Base-by-base conservation (phyloP, 495 filamentous ascomycete genomes). In the Niebla homalea region DNA sequence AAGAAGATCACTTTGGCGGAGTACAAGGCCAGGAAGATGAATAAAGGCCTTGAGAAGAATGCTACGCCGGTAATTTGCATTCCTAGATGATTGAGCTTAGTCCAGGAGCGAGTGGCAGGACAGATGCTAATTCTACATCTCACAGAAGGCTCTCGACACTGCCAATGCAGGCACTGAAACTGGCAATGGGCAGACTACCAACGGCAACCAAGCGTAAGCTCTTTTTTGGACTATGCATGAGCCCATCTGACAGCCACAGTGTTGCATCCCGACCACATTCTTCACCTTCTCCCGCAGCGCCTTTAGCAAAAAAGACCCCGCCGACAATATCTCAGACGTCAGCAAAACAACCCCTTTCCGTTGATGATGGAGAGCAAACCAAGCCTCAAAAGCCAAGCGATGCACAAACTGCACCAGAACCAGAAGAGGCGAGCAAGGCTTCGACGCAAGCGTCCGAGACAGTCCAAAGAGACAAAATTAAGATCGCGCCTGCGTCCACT, bases 1-100 rank as follows among this genome's bases (percentile, higher is more conserved):
- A 75, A 72, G 60, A 75, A 73, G 53, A 75, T 75, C 43, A 73
- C 62, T 39, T 50, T 77, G 16, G 68, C 63, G 36, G 70, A 75
- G 45, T 77, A 75, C 59, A 73, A 70, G 54, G 66, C 62, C 40
- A 71, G 71, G 50, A 47, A 49, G 12, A 46, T 40, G 11, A 53
- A 46, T 25, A 53, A 56, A 43, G 36, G 40, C 46, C 23, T 36
- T 46, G 65, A 65, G 47, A 70, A 60, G 29, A 60, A 50, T 25
- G 63, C 63, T 16, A 32, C 53, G 1, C 16, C 48, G 4, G 41
- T 18, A 29, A 42, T 52, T 14, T 40, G 37, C 18, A 58, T 23
- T 19, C 57, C 55, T 4, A 40, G 56, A 21, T 54, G 59, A 7
- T 32, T 56, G 22, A 49, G 45, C 23, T 60, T 60, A 44, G 63